Evolutionary conservation across 345 rosid species (phyloP), one percentile per base, ranked within the genome.

Genomic region (Brassica napus): DNA sequence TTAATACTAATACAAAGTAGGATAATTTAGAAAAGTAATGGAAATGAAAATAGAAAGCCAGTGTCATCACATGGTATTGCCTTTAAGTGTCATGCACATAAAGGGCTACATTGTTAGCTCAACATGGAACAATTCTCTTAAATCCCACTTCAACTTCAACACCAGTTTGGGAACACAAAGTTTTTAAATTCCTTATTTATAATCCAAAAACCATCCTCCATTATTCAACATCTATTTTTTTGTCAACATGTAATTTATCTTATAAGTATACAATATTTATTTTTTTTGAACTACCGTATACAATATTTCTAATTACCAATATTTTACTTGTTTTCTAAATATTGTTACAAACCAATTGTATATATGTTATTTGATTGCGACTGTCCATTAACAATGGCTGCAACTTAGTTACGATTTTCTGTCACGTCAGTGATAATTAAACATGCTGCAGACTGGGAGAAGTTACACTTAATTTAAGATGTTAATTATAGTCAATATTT

Each of bases 141-240:
- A 80, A 81, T 79, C 86, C 89, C 95, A 90, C 91, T 88, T 88
- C 88, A 79, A 71, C 68, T 82, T 82, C 69, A 83, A 81, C 89
- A 90, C 94, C 88, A 81, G 31, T 37, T 74, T 72, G 86, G 91
- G 85, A 88, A 84, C 90, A 87, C 70, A 52, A 4, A 16, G 61
- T 44, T 66, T 35, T 77, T n/a, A 18, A 28, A 42, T 24, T 60
- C 12, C 9, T 42, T 7, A 69, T 69, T 49, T 5, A 31, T 69
- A 59, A 21, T 69, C 35, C 23, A 58, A 31, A 42, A 7, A 58
- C 9, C 49, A 15, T 55, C 32, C 8, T 69, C 35, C 30, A 69
- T 59, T 59, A 58, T 58, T 76, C 54, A 68, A 30, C 44, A 37
- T 16, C 24, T 2, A 8, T 35, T 8, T 35, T 35, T 35, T 35